These are phyloP conservation scores for Truncatella angustata DNA, from an alignment of 2,329 filamentous ascomycete genomes.

Conservation along the genomic window DNA sequence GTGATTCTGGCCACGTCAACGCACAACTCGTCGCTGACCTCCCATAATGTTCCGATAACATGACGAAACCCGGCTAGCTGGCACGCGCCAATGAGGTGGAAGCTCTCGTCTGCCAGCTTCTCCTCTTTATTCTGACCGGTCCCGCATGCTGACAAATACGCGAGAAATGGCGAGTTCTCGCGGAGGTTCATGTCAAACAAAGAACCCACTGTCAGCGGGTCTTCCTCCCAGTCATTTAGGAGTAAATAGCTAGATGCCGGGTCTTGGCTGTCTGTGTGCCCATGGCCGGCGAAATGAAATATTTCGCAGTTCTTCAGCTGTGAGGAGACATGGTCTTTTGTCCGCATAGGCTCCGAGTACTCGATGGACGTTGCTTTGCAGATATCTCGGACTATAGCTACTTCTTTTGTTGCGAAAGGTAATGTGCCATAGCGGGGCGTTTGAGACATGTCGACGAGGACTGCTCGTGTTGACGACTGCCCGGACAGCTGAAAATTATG, in stretches of 20 bases:
- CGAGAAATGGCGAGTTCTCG: constrained; percentile 26
- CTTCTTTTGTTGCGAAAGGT: neutral
- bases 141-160: constrained; percentile 37
- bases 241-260: neutral
- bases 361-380: neutral
- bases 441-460: neutral
- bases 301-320: neutral
- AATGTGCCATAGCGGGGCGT: neutral
- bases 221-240: neutral
- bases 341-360: too few species aligned
- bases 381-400: neutral
- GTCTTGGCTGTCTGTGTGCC: neutral
- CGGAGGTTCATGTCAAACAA: constrained; percentile 16
- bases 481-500: too few species aligned
- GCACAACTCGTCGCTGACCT: constrained; percentile 30
- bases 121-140: constrained; percentile 25
- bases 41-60: constrained; percentile 40
- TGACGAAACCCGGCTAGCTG: constrained; percentile 39
- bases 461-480: neutral
- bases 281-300: neutral
- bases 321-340: neutral
- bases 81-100: constrained; percentile 36
- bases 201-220: constrained; percentile 16
- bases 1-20: constrained; percentile 26
- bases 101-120: constrained; percentile 31